These are phyloP conservation scores for Marchantia paleacea DNA, from an alignment of 225 moss, liverwort and hornwort genomes.

Conservation along the genomic window DNA sequence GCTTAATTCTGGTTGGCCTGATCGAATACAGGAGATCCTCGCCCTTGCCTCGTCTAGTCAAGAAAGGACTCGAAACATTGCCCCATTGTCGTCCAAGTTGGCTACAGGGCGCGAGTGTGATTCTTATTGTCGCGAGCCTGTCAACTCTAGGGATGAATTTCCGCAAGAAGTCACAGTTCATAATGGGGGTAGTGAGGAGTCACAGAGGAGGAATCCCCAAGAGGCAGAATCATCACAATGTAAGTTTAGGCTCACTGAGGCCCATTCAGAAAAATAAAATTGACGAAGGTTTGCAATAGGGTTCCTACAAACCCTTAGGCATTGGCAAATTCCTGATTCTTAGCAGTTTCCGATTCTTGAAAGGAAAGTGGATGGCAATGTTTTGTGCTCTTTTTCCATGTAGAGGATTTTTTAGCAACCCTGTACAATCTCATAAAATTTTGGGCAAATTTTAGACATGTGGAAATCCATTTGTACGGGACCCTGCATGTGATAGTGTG, in stretches of 20 bases:
- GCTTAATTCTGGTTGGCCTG: constrained; percentile 83
- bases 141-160: constrained; percentile 29
- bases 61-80: constrained; percentile 43
- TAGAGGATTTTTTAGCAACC: constrained; percentile 37
- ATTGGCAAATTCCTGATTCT: constrained; percentile 21
- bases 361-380: constrained; percentile 23
- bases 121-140: constrained; percentile 23
- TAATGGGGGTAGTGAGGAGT: constrained; percentile 43
- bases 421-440: constrained; percentile 39
- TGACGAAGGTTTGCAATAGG: constrained; percentile 19
- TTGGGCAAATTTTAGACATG: constrained; percentile 32
- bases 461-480: constrained; percentile 19
- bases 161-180: constrained; percentile 28
- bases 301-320: constrained; percentile 24
- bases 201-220: constrained; percentile 30
- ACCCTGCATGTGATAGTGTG: constrained; percentile 27
- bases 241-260: constrained; percentile 48
- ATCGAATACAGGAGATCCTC: constrained; percentile 78
- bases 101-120: constrained; percentile 23
- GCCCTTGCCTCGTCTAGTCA: constrained; percentile 71
- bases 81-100: constrained; percentile 28
- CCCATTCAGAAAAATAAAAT: constrained; percentile 42
- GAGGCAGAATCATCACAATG: constrained; percentile 36
- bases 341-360: constrained; percentile 26
- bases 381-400: constrained; percentile 23